These are phyloP conservation scores for Nannochloris sp. DNA, from an alignment of 139 green algal genomes.

Conservation along the genomic window DNA sequence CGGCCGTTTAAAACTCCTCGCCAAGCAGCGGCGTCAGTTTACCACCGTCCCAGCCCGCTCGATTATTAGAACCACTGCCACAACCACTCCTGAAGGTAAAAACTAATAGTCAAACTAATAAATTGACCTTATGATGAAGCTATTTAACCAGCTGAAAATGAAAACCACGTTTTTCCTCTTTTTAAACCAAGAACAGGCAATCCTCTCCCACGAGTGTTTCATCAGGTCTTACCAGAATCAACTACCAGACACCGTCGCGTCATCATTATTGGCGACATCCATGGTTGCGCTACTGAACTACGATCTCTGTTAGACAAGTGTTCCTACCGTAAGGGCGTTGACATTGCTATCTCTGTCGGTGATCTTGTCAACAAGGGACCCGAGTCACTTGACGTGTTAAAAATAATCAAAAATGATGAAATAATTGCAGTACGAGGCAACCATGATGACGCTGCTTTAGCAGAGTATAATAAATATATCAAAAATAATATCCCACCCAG, in stretches of 20 bases:
- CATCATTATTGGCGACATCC: slow-evolving; percentile 29
- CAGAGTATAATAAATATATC: neutral
- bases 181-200: too few species aligned
- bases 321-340: neutral
- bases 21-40: too few species aligned
- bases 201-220: slow-evolving; percentile 4
- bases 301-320: slow-evolving; percentile 25
- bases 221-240: neutral
- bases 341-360: slow-evolving; percentile 30
- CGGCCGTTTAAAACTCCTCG: too few species aligned
- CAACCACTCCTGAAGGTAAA: too few species aligned
- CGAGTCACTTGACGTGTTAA: slow-evolving; percentile 20
- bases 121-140: too few species aligned
- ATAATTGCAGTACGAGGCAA: slow-evolving; percentile 32
- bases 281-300: slow-evolving; percentile 37
- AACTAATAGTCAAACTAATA: too few species aligned
- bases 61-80: too few species aligned
- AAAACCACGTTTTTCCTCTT: too few species aligned
- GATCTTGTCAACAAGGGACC: slow-evolving; percentile 40
- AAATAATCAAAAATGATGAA: neutral
- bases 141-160: too few species aligned
- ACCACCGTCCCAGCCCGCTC: too few species aligned
- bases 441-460: slow-evolving; percentile 35
- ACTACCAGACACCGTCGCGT: neutral
- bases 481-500: neutral